Percentiles rank a stretch among this genome's conserved stretches.
Evolutionary conservation across 2,329 filamentous ascomycete genomes (phyloP).

Genomic region (Colletotrichum sp.): DNA sequence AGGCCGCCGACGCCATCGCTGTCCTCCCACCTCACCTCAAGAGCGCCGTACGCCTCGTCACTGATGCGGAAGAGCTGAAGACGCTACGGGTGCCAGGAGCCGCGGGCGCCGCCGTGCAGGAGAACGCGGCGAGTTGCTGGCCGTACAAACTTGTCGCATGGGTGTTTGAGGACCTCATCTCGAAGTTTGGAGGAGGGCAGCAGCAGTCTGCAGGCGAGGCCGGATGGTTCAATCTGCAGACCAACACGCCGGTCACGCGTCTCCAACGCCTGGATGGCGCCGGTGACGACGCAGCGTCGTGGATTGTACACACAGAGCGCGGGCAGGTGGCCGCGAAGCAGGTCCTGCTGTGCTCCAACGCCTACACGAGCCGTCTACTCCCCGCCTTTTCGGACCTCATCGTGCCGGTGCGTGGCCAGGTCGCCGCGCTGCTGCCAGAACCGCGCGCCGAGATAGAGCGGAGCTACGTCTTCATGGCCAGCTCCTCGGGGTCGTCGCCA

Average conservation of each 20-base stretch:
- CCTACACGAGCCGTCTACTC: constrained; percentile 78
- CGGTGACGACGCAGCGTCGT: constrained; percentile 36
- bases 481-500: constrained; percentile 24
- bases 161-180: constrained; percentile 66
- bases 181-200: constrained; percentile 33
- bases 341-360: constrained; percentile 83
- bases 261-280: constrained; percentile 38
- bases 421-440: constrained; percentile 64
- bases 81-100: constrained; percentile 61
- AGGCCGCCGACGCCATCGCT: constrained; percentile 55
- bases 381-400: constrained; percentile 74
- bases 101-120: constrained; percentile 68
- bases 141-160: constrained; percentile 84
- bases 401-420: constrained; percentile 77
- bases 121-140: constrained; percentile 73
- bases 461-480: constrained; percentile 67
- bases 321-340: constrained; percentile 67
- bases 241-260: constrained; percentile 67
- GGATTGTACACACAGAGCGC: constrained; percentile 70
- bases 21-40: constrained; percentile 65
- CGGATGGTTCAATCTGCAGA: constrained; percentile 71
- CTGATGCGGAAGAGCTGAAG: constrained; percentile 43
- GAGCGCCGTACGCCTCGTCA: constrained; percentile 47
- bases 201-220: constrained; percentile 4
- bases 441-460: constrained; percentile 47